Percentiles rank a stretch among this genome's conserved stretches.
Evolutionary conservation across 495 filamentous ascomycete genomes (phyloP).

Genomic region (Penicillium silybi): DNA sequence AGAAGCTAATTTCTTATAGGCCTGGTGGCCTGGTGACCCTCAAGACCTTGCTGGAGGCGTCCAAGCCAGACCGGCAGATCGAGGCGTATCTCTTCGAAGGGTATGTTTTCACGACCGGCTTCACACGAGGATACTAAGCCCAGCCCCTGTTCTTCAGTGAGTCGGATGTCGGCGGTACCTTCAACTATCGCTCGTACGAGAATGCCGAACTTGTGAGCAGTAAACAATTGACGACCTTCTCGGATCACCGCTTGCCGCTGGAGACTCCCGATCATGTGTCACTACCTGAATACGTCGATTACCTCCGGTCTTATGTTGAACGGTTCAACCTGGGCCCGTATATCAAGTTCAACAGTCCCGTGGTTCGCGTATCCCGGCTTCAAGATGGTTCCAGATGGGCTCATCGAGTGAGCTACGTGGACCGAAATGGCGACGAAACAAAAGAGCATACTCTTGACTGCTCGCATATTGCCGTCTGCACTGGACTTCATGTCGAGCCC

Average conservation of each 20-base stretch:
- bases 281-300: conserved; percentile 15
- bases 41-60: conserved; percentile 14
- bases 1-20: background rate
- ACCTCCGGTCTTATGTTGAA: conserved; percentile 13
- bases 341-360: conserved; percentile 13
- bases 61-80: conserved; percentile 10
- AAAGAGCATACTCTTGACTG: conserved; percentile 11
- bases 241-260: conserved; percentile 14
- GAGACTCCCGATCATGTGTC: conserved; percentile 14
- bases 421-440: conserved; percentile 1
- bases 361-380: conserved; percentile 5
- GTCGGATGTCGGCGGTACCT: conserved; percentile 14
- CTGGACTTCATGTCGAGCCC: conserved; percentile 17
- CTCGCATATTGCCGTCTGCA: conserved; percentile 14
- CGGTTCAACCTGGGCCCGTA: conserved; percentile 7
- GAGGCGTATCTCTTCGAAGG: conserved; percentile 15
- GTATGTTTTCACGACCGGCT: background rate
- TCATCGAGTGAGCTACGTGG: conserved; percentile 12
- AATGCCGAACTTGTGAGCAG: conserved; percentile 16
- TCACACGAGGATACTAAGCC: background rate
- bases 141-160: background rate
- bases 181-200: conserved; percentile 16
- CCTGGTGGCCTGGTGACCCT: conserved; percentile 15
- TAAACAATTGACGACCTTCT: conserved; percentile 17
- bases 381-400: conserved; percentile 3